Evolutionary conservation across 2,329 filamentous ascomycete species (phyloP).

Genomic region (Fusarium nygamai): DNA sequence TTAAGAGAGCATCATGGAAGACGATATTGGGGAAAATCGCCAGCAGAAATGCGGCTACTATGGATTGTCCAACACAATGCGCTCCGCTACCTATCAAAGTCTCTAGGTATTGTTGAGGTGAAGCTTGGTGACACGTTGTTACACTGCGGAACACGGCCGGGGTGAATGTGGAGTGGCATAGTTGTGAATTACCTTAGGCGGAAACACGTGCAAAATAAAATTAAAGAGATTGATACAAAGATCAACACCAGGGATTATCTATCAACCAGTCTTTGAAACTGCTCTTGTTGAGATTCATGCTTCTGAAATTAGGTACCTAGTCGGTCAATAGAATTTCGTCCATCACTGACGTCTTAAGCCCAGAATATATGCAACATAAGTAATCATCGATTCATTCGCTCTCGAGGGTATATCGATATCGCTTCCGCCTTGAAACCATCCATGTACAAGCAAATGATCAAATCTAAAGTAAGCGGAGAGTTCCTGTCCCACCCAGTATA

Average conservation of each 20-base stretch:
- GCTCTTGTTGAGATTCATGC: not conserved
- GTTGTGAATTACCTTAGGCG: constrained; percentile 12
- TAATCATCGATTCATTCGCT: constrained; percentile 16
- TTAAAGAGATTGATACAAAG: not conserved
- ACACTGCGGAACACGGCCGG: constrained; percentile 20
- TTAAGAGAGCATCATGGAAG: constrained; percentile 29
- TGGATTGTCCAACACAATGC: not conserved
- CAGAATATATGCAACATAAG: not conserved
- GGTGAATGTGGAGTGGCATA: constrained; percentile 24
- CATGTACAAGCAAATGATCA: constrained; percentile 22
- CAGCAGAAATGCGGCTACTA: not conserved
- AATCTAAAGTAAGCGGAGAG: constrained; percentile 11
- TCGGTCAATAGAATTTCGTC: not conserved
- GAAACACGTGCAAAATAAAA: constrained; percentile 37
- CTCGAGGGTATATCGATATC: constrained; percentile 28
- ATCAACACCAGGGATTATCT: not conserved
- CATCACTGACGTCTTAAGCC: not conserved
- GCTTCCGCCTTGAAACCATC: constrained; percentile 9
- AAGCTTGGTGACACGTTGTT: constrained; percentile 40
- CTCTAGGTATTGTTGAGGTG: not conserved
- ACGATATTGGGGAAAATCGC: not conserved
- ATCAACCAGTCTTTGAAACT: not conserved
- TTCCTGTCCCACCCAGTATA: constrained; percentile 18
- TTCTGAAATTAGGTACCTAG: not conserved
- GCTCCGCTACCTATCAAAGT: not conserved